Evolutionary conservation across 768 basidiomycete genomes (phyloP), one percentile per base, ranked within the genome.

Genomic region (Lentinula detonsa): DNA sequence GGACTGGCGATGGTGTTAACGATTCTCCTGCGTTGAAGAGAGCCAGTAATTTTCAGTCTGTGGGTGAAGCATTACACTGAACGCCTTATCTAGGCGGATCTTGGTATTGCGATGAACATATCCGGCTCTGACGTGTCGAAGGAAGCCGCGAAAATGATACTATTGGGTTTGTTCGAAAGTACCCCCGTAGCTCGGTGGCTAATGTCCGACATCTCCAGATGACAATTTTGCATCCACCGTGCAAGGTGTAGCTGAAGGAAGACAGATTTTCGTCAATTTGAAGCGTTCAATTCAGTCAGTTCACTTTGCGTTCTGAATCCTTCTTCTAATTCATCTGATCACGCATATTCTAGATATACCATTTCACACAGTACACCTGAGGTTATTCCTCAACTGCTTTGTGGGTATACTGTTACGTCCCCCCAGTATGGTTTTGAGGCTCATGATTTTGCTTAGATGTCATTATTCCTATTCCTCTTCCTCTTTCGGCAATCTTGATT

Each of bases 31-130:
- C 87, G 8, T 72, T 88, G 33, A 88, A 88, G 68, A 85, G 85
- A 73, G 77, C 73, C 52, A 39, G 59, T 42, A 16, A 10, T 34
- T 33, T 16, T 6, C 23, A 23, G n/a, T 35, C 18, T 40, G 6
- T n/a, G 21, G 5, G 34, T n/a, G 11, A 18, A 28, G 37, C 48
- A 8, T 31, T 11, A 21, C 4, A 33, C 34, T 57, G 2, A 51
- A 37, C 31, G 4, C 37, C n/a, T 40, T 18, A n/a, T 15, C 4
- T 58, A 81, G 78, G 86, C 87, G 33, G 86, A 87, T 64, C 76
- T 88, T 23, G 87, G 87, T 34, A 88, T 88, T 65, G 86, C 86
- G 0, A 89, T 89, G 86, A 87, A 87, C 65, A 84, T 87, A 39
- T 87, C 86, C 28, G 87, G 86, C 37, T 87, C 86, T 4, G 87